phyloP scores from a whole-genome alignment of 345 rosid genomes.

The Eucalyptus victrix region DNA sequence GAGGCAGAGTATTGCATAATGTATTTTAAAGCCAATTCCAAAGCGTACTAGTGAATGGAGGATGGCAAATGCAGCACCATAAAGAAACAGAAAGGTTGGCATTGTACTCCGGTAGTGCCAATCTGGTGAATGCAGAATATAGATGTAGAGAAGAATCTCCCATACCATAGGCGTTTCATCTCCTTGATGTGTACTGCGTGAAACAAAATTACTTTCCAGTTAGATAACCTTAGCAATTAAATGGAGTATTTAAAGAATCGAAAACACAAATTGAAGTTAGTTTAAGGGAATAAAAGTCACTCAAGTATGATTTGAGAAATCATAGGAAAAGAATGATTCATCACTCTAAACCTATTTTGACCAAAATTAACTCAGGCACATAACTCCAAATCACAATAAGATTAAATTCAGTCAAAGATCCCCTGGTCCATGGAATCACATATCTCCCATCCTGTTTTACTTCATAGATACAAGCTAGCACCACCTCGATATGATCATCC shows the following conservation, averaged over 20 bases:
- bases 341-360: background rate
- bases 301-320: background rate
- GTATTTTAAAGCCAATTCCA: slow-evolving; percentile 76
- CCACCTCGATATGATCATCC: background rate
- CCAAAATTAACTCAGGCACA: background rate
- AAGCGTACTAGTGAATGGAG: slow-evolving; percentile 56
- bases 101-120: slow-evolving; percentile 93
- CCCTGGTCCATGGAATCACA: background rate
- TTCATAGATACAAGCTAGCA: background rate
- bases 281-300: background rate
- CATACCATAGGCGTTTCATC: slow-evolving; percentile 98
- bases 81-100: slow-evolving; percentile 86
- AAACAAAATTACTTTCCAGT: background rate
- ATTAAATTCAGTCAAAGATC: background rate
- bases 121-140: slow-evolving; percentile 89
- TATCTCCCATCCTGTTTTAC: background rate
- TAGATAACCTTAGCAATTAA: background rate
- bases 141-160: slow-evolving; percentile 91
- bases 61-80: slow-evolving; percentile 72
- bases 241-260: background rate
- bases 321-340: background rate
- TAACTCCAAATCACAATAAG: background rate
- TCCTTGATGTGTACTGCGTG: slow-evolving; percentile 77
- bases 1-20: slow-evolving; percentile 59
- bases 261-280: background rate